These are phyloP conservation scores for Cytospora mali DNA, from an alignment of 2,329 filamentous ascomycete genomes.

Conservation along the genomic window DNA sequence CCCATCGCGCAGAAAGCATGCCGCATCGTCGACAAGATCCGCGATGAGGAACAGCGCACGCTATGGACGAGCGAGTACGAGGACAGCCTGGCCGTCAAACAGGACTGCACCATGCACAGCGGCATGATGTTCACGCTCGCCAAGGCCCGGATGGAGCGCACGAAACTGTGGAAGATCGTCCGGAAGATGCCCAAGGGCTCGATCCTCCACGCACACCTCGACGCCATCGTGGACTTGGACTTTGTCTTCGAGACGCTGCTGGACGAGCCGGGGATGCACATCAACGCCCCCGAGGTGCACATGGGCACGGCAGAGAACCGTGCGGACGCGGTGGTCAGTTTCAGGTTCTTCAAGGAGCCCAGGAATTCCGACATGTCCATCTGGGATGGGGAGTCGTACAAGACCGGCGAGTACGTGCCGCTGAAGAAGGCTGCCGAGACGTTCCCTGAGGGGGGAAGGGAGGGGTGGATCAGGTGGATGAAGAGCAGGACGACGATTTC, in stretches of 20 bases:
- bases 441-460: constrained; percentile 72
- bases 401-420: constrained; percentile 59
- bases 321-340: constrained; percentile 59
- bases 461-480: constrained; percentile 78
- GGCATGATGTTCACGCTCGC: constrained; percentile 94
- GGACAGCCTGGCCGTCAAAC: constrained; percentile 65
- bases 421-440: constrained; percentile 66
- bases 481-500: constrained; percentile 73
- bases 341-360: constrained; percentile 58
- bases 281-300: constrained; percentile 59
- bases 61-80: constrained; percentile 78
- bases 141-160: constrained; percentile 82
- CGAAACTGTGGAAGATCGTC: constrained; percentile 83
- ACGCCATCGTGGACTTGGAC: constrained; percentile 88
- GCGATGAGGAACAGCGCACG: constrained; percentile 72
- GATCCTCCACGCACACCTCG: constrained; percentile 83
- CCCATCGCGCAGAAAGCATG: constrained; percentile 78
- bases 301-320: constrained; percentile 58
- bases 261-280: constrained; percentile 71
- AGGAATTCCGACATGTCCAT: constrained; percentile 50
- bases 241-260: constrained; percentile 76
- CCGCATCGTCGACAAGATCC: constrained; percentile 77
- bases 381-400: constrained; percentile 67
- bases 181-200: constrained; percentile 86
- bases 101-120: constrained; percentile 70